phyloP scores from a whole-genome alignment of 2,329 filamentous ascomycete genomes.

The Paecilomyces sp. region DNA sequence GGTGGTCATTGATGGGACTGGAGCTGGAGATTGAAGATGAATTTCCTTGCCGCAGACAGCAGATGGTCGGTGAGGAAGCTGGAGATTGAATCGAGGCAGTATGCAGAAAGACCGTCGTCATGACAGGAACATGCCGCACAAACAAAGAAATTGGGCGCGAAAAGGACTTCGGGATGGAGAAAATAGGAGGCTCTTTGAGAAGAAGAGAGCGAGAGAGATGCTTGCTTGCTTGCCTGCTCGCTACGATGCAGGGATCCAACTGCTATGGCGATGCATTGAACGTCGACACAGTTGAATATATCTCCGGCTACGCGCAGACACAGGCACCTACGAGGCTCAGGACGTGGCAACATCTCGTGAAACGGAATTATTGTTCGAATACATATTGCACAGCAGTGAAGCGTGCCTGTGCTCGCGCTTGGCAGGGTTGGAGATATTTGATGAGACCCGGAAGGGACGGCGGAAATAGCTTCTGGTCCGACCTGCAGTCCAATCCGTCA shows the following conservation, averaged over 20 bases:
- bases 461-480: not conserved
- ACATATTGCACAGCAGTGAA: not conserved
- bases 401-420: not conserved
- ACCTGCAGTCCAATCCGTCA: not conserved
- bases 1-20: too few species aligned
- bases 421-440: not conserved
- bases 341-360: not conserved
- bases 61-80: not conserved
- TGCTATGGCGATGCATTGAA: not conserved
- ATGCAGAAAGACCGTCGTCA: not conserved
- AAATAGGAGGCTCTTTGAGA: not conserved
- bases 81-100: not conserved
- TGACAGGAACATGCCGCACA: not conserved
- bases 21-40: not conserved
- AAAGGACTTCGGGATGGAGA: not conserved
- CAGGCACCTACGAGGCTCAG: not conserved
- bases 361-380: not conserved
- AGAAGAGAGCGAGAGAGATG: not conserved
- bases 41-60: not conserved
- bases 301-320: not conserved
- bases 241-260: not conserved
- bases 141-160: too few species aligned
- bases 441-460: not conserved
- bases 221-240: not conserved
- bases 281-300: not conserved